These are phyloP conservation scores for Cucumis sativus DNA, from an alignment of 306 rosid genomes.

Conservation along the genomic window DNA sequence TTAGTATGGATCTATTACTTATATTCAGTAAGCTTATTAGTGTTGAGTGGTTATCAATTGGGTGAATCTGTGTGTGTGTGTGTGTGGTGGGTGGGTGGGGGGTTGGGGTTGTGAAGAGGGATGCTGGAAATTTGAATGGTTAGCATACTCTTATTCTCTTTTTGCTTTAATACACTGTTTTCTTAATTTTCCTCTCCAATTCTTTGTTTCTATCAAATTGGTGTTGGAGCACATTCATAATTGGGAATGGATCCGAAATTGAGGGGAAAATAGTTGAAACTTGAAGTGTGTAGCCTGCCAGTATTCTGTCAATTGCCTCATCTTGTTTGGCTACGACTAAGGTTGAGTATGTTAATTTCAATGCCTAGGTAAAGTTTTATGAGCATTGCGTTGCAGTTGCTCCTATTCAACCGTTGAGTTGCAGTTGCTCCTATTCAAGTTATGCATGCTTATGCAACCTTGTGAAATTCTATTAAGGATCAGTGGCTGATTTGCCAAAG, in stretches of 20 bases:
- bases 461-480: conserved; percentile 66
- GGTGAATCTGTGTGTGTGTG: background rate
- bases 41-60: background rate
- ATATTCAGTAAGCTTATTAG: background rate
- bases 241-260: background rate
- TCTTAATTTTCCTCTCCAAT: background rate
- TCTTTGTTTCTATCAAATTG: background rate
- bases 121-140: background rate
- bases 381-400: background rate
- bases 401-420: too few relatives aligned
- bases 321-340: background rate
- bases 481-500: conserved; percentile 53
- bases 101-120: background rate
- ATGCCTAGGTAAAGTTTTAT: background rate
- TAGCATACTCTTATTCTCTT: background rate
- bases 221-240: background rate
- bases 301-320: background rate
- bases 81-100: background rate
- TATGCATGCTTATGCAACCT: conserved; percentile 66
- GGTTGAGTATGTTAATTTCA: background rate
- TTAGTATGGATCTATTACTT: background rate
- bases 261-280: background rate
- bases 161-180: background rate
- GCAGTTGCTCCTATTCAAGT: conserved; percentile 11
- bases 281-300: background rate